Percentiles rank a stretch among this genome's conserved stretches.
Evolutionary conservation across 768 basidiomycete genomes (phyloP).

Genomic region (Crassisporium funariophilum): DNA sequence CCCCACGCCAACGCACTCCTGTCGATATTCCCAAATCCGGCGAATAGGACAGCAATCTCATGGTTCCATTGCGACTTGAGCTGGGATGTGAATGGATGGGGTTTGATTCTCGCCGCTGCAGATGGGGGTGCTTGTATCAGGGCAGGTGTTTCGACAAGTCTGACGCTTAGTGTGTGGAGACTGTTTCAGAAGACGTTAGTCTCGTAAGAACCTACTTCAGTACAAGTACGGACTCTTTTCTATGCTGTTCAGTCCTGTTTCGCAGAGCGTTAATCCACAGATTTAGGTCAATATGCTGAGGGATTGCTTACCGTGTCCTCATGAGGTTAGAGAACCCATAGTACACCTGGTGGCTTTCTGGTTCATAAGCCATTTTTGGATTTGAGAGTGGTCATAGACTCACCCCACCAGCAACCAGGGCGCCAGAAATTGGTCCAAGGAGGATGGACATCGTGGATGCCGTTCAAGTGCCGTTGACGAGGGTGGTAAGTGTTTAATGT

Average conservation of each 20-base stretch:
- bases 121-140: conserved; percentile 51
- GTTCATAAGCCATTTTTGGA: neutral
- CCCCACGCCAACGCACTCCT: conserved; percentile 49
- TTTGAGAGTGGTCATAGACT: conserved; percentile 22
- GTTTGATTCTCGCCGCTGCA: conserved; percentile 54
- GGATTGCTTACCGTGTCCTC: conserved; percentile 47
- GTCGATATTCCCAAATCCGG: conserved; percentile 48
- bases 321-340: conserved; percentile 73
- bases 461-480: too few relatives aligned
- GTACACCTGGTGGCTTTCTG: conserved; percentile 49
- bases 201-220: neutral
- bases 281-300: conserved; percentile 1
- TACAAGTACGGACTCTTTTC: conserved; percentile 49
- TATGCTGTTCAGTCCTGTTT: conserved; percentile 55
- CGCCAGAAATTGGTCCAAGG: conserved; percentile 69
- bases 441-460: conserved; percentile 54
- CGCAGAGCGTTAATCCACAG: conserved; percentile 1
- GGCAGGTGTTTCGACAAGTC: conserved; percentile 51
- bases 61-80: conserved; percentile 62
- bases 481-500: neutral
- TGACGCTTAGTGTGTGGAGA: conserved; percentile 49
- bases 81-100: conserved; percentile 47
- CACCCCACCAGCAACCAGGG: conserved; percentile 68
- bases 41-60: conserved; percentile 49
- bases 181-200: conserved; percentile 8